Conservation (phyloP, 192 early-diverging fungal species). For the Funneliformis geosporum region DNA sequence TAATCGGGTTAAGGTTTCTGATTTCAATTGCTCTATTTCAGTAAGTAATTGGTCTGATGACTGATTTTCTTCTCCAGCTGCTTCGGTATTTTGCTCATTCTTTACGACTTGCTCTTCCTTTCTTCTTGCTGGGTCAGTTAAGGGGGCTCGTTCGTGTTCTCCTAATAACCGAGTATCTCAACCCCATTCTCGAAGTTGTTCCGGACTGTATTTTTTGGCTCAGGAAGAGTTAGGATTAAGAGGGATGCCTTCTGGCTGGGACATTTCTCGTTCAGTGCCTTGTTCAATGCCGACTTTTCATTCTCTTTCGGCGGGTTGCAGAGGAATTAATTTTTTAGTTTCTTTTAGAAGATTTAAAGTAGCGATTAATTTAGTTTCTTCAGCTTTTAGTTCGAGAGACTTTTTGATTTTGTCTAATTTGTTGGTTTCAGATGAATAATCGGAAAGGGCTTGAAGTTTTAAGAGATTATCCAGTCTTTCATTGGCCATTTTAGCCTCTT, state of each 20-base stretch:
- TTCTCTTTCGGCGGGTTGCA: not conserved
- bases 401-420: constrained; percentile 22
- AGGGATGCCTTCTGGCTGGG: too few relatives aligned
- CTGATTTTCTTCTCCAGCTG: not conserved
- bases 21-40: not conserved
- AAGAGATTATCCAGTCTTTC: constrained; percentile 19
- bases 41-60: too few relatives aligned
- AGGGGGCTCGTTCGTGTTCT: not conserved
- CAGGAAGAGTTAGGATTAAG: constrained; percentile 5
- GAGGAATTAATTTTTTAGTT: constrained; percentile 1
- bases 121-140: constrained; percentile 4
- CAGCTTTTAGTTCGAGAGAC: constrained; percentile 11
- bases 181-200: constrained; percentile 3
- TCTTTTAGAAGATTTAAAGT: constrained; percentile 19
- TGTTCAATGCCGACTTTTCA: constrained; percentile 13
- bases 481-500: constrained; percentile 11
- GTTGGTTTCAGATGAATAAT: not conserved
- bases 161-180: constrained; percentile 1
- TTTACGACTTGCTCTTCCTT: too few relatives aligned
- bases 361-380: constrained; percentile 15
- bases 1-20: not conserved
- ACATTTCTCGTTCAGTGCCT: not conserved
- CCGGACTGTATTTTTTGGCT: constrained; percentile 9
- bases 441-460: not conserved
- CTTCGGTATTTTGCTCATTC: not conserved